Conservation (phyloP, 306 rosid genomes). For the Corylus heterophylla region DNA sequence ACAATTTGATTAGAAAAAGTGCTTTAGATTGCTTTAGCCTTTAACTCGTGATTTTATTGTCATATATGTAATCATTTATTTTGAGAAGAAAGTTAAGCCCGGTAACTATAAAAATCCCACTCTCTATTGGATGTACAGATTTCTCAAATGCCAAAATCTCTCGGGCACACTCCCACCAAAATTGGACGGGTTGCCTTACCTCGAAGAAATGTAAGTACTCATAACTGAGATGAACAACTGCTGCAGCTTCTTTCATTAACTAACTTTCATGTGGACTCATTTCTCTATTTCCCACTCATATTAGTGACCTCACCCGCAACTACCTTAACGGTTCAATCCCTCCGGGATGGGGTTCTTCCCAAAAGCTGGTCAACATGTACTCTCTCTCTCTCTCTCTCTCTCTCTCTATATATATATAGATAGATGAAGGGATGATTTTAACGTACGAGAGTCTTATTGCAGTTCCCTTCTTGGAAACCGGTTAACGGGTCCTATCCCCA, state of each 20-base stretch:
- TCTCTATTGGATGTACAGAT: neutral
- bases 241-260: neutral
- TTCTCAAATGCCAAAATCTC: conserved; percentile 7
- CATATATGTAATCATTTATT: no score
- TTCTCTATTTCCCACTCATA: neutral
- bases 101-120: no score
- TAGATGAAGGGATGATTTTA: neutral
- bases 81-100: no score
- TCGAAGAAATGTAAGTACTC: conserved; percentile 51
- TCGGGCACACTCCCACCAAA: conserved; percentile 20
- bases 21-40: no score
- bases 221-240: neutral
- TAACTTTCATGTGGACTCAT: neutral
- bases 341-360: conserved; percentile 53
- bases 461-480: conserved; percentile 67
- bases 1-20: no score
- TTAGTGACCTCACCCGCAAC: conserved; percentile 58
- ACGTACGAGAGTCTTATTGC: neutral
- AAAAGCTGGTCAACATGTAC: conserved; percentile 46
- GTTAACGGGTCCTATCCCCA: conserved; percentile 64
- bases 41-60: no score
- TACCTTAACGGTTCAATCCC: conserved; percentile 65
- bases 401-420: no score
- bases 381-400: neutral
- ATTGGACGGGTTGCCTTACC: conserved; percentile 12